These are phyloP conservation scores for Nitzschia sp. DNA, from an alignment of 108 stramenopile genomes.

Conservation along the genomic window DNA sequence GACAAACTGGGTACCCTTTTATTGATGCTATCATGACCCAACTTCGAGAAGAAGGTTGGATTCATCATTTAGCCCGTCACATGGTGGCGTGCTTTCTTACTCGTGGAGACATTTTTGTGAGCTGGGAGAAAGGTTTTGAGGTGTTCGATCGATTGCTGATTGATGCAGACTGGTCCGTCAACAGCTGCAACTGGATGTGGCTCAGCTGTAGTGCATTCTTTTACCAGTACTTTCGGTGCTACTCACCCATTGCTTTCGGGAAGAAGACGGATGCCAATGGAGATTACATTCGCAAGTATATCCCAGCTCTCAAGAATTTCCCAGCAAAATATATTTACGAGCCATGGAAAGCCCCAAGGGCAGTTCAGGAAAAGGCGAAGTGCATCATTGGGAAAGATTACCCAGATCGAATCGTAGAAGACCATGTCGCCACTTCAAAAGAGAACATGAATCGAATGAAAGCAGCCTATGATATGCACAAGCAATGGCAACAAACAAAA, in stretches of 20 bases:
- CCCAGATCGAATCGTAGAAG: slow-evolving; percentile 84
- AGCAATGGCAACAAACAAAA: slow-evolving; percentile 13
- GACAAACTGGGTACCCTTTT: slow-evolving; percentile 93
- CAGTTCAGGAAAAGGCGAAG: slow-evolving; percentile 62
- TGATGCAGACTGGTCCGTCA: slow-evolving; percentile 93
- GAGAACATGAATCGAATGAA: slow-evolving; percentile 91
- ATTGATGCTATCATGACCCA: slow-evolving; percentile 97
- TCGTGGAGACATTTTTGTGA: slow-evolving; percentile 93
- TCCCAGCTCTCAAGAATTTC: slow-evolving; percentile 75
- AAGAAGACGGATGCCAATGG: slow-evolving; percentile 93
- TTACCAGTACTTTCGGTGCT: slow-evolving; percentile 95
- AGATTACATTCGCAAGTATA: slow-evolving; percentile 86
- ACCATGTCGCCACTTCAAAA: slow-evolving; percentile 74
- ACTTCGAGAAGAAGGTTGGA: slow-evolving; percentile 88
- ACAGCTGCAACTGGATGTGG: slow-evolving; percentile 98
- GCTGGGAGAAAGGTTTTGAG: slow-evolving; percentile 91
- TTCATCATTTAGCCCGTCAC: slow-evolving; percentile 95
- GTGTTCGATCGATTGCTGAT: slow-evolving; percentile 82
- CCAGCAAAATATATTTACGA: slow-evolving; percentile 95
- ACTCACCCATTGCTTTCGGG: slow-evolving; percentile 83
- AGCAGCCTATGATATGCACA: slow-evolving; percentile 79
- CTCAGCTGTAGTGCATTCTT: slow-evolving; percentile 86
- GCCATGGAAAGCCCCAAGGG: slow-evolving; percentile 91
- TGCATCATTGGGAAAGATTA: slow-evolving; percentile 85
- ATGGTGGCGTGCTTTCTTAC: slow-evolving; percentile 97